A percentile compares a stretch with the other conserved stretches of the same genome.
Evolutionary conservation across 768 basidiomycete species (phyloP).

Genomic region (Pisolithus marmoratus): DNA sequence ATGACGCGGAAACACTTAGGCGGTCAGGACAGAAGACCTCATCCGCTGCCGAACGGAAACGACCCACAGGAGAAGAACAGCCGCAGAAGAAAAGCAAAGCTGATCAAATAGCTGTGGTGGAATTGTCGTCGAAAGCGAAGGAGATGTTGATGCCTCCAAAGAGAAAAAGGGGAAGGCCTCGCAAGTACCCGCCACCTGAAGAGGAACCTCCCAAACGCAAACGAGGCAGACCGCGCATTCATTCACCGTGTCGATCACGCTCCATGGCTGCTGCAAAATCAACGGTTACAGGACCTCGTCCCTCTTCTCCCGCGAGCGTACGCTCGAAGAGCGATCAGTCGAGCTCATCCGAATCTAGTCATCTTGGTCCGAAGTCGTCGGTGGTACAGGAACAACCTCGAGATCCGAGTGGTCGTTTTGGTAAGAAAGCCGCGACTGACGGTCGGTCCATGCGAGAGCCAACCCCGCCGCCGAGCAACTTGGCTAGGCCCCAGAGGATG

Average conservation of each 20-base stretch:
- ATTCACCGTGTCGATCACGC: conserved; percentile 13
- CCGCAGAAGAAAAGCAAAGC: conserved; percentile 47
- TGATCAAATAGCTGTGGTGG: conserved; percentile 27
- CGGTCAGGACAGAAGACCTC: conserved; percentile 48
- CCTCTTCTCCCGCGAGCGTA: conserved; percentile 14
- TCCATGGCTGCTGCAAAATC: conserved; percentile 10
- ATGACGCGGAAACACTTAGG: conserved; percentile 35
- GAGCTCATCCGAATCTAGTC: conserved; percentile 19
- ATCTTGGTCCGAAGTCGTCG: conserved; percentile 36
- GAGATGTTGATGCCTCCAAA: conserved; percentile 27
- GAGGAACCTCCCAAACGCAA: conserved; percentile 28
- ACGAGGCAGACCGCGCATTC: conserved; percentile 31
- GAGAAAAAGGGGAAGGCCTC: conserved; percentile 30
- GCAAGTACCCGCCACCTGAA: conserved; percentile 28
- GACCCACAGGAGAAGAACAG: conserved; percentile 39
- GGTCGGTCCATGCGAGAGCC: conserved; percentile 38
- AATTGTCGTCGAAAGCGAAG: conserved; percentile 30
- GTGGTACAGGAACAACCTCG: conserved; percentile 52
- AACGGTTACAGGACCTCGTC: conserved; percentile 5
- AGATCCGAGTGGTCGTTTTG: conserved; percentile 60
- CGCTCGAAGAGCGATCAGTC: conserved; percentile 17
- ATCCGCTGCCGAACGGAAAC: conserved; percentile 50
- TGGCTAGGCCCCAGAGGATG: conserved; percentile 37
- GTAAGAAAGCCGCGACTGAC: conserved; percentile 50
- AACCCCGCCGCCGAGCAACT: conserved; percentile 14